A percentile compares a stretch with the other conserved stretches of the same genome.
Evolutionary conservation across 2,329 filamentous ascomycete genomes (phyloP).

Genomic region (Aspergillus sp.): DNA sequence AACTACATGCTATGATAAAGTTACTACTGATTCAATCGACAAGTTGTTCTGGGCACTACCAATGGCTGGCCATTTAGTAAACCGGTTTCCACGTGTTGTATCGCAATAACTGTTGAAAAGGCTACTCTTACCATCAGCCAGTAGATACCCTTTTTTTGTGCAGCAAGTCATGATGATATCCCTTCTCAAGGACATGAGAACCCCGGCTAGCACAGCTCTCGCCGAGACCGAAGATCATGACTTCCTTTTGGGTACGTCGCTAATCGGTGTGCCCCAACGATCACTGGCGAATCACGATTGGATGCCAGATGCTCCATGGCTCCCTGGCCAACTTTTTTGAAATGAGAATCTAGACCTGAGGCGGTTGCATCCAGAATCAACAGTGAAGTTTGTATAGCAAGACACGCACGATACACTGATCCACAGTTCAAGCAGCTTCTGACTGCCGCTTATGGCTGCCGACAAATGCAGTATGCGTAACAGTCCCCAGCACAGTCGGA

Average conservation of each 20-base stretch:
- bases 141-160: conserved; percentile 51
- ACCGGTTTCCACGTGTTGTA: too few relatives aligned
- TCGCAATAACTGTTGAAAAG: not conserved
- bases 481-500: conserved; percentile 51
- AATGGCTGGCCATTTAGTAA: not conserved
- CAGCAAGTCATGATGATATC: conserved; percentile 62
- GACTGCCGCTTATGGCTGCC: conserved; percentile 55
- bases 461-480: conserved; percentile 52
- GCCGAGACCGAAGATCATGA: conserved; percentile 78
- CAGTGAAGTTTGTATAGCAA: conserved; percentile 55
- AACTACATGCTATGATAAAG: too few relatives aligned
- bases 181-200: conserved; percentile 58
- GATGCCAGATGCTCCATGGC: conserved; percentile 66
- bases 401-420: conserved; percentile 58
- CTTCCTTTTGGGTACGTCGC: conserved; percentile 73
- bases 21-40: not conserved
- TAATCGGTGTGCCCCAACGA: conserved; percentile 78
- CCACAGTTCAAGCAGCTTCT: conserved; percentile 47
- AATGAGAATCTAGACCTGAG: conserved; percentile 63
- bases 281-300: conserved; percentile 61
- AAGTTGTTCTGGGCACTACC: not conserved
- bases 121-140: conserved; percentile 52
- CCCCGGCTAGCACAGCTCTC: conserved; percentile 48
- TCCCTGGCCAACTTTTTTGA: conserved; percentile 67
- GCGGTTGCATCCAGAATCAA: conserved; percentile 64